Evolutionary conservation across 1,284 basidiomycete genomes (phyloP).

Genomic region (Ceraceosorus guamensis): DNA sequence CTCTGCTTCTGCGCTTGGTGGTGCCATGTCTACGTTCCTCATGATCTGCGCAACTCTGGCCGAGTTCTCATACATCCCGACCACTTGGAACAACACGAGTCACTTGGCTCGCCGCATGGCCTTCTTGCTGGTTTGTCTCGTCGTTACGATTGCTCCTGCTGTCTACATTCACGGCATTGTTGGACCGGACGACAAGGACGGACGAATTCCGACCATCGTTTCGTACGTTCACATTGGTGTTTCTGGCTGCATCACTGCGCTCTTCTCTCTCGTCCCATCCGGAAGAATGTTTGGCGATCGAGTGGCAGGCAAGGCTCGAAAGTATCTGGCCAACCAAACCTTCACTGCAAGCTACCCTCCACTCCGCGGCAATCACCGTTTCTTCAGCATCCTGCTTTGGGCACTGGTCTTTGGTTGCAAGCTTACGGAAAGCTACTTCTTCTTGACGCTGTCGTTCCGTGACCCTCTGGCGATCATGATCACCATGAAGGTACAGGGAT

Average conservation of each 20-base stretch:
- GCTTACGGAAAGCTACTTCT: conserved; percentile 49
- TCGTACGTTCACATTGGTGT: conserved; percentile 38
- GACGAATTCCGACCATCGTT: conserved; percentile 33
- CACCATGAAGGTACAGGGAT: conserved; percentile 43
- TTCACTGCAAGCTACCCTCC: conserved; percentile 46
- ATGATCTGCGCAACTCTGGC: conserved; percentile 47
- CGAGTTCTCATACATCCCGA: conserved; percentile 46
- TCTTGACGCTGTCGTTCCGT: conserved; percentile 47
- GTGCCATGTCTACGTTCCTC: conserved; percentile 43
- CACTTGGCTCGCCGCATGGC: conserved; percentile 43
- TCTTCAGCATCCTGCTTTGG: conserved; percentile 44
- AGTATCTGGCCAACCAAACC: conserved; percentile 48
- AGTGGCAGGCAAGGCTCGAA: conserved; percentile 46
- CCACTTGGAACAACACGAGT: conserved; percentile 48
- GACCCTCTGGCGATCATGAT: conserved; percentile 47
- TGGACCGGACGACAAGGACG: conserved; percentile 12
- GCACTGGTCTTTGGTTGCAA: conserved; percentile 47
- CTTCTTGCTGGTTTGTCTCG: conserved; percentile 44
- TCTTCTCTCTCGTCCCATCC: conserved; percentile 45
- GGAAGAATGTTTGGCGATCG: conserved; percentile 47
- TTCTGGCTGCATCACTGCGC: conserved; percentile 38
- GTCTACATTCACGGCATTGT: conserved; percentile 47
- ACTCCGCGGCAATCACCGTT: conserved; percentile 32
- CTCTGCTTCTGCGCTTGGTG: conserved; percentile 44
- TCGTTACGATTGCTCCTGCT: conserved; percentile 41